Percentiles rank a stretch among this genome's conserved stretches.
These are phyloP conservation scores for Mrakia blollopis DNA, from an alignment of 768 basidiomycete species.

Conservation along the genomic window DNA sequence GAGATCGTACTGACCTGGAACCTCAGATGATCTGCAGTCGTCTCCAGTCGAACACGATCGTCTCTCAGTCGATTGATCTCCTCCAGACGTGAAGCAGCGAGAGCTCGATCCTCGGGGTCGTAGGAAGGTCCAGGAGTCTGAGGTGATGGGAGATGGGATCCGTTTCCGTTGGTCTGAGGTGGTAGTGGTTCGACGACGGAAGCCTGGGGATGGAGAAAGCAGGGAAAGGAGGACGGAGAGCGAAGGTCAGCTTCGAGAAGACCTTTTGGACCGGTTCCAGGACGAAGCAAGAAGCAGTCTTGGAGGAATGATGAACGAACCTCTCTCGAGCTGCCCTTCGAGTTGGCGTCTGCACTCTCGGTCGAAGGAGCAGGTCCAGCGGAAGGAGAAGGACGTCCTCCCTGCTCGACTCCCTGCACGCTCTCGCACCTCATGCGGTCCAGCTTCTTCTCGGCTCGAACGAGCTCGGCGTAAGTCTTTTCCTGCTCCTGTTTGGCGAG, in stretches of 20 bases:
- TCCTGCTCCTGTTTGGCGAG: conserved; percentile 34
- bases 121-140: not conserved
- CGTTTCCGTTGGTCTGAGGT: conserved; percentile 9
- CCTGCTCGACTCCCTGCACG: conserved; percentile 36
- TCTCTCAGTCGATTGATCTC: conserved; percentile 37
- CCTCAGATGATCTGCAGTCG: conserved; percentile 37
- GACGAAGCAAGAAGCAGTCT: too few species aligned
- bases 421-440: conserved; percentile 36
- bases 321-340: not conserved
- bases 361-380: not conserved
- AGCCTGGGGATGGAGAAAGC: not conserved
- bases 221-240: not conserved
- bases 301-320: not conserved
- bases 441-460: conserved; percentile 38
- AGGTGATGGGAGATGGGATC: not conserved
- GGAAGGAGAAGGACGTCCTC: not conserved
- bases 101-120: conserved; percentile 21
- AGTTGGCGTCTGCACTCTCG: not conserved
- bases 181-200: not conserved
- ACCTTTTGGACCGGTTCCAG: too few species aligned
- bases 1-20: conserved; percentile 30
- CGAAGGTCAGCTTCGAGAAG: not conserved
- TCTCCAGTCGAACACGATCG: conserved; percentile 37
- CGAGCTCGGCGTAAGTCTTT: conserved; percentile 32
- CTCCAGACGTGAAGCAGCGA: conserved; percentile 38